Base-by-base conservation (phyloP, 441 rosid species). In the Bruguiera hainesii region DNA sequence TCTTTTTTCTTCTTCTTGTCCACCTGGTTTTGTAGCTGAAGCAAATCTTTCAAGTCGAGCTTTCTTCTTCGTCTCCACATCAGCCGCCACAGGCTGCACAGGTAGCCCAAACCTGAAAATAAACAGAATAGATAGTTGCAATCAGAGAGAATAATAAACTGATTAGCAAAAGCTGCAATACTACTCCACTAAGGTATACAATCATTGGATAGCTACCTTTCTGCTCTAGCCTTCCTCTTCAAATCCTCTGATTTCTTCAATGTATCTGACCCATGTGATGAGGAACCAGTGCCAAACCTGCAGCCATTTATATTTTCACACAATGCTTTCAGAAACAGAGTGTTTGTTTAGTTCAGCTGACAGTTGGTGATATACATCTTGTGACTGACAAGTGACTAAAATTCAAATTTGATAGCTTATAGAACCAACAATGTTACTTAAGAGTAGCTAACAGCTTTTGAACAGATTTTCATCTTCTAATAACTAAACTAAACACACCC, bases 201-300 rank as follows among this genome's bases (percentile, higher is more conserved):
- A 64, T 56, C 19, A 59, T 62, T 6, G n/a, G 28, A 9, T 60
- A 33, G 60, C 65, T 52, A 91, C 98, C 99, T 92, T 79, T 92
- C 97, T 57, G 98, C 93, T 82, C 98, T 80, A 69, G 95, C 91
- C 76, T 89, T 95, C 77, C 93, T 87, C 82, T 92, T 95, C 78
- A 86, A 71, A 53, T 85, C 96, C 81, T 92, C 98, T 7, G 85
- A 82, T 67, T 79, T 81, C 77, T 84, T 87, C 42, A 75, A 58
- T 56, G 59, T 78, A 18, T 76, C 89, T 30, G 87, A 77, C 35
- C 61, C 84, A 61, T 72, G 79, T 37, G 63, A 56, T 16, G 64
- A 58, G 16, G 82, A 63, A 7, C 73, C 81, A 23, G 66, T 67
- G 28, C 69, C 73, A 72, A 61, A 59, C 72, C 61, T 71, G 60